These are phyloP conservation scores for Sclerotinia spermophila DNA, from an alignment of 2,329 filamentous ascomycete genomes.

Conservation along the genomic window DNA sequence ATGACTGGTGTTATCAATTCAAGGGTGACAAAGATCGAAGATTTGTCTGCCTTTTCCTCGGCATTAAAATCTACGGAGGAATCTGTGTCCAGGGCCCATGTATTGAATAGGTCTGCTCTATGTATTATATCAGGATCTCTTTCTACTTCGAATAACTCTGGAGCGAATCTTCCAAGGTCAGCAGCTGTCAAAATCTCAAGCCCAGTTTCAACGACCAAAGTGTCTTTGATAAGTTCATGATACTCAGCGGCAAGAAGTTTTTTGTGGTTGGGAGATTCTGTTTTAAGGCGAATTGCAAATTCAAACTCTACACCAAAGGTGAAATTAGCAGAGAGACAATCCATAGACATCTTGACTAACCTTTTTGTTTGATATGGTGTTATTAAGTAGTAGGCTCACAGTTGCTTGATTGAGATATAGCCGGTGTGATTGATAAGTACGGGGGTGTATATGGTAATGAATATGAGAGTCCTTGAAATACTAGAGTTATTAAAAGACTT, in stretches of 20 bases:
- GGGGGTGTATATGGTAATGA: not conserved
- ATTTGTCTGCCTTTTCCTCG: not conserved
- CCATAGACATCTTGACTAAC: not conserved
- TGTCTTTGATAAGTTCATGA: not conserved
- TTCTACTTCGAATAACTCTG: not conserved
- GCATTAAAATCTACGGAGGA: not conserved
- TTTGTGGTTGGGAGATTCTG: not conserved
- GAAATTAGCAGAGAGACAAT: not conserved
- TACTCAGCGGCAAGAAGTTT: not conserved
- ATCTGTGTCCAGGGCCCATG: not conserved
- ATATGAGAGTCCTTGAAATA: too few species aligned
- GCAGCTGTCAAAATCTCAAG: not conserved
- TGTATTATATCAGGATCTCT: not conserved
- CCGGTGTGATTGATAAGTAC: not conserved
- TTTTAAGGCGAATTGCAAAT: not conserved
- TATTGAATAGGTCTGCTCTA: not conserved
- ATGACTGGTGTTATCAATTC: not conserved
- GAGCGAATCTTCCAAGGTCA: not conserved
- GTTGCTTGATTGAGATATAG: not conserved
- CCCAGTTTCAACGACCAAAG: constrained; percentile 1
- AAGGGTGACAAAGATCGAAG: not conserved
- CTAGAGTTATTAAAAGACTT: not conserved
- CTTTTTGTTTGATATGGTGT: not conserved
- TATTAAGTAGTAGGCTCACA: not conserved
- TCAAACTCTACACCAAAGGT: constrained; percentile 15